Evolutionary conservation across 225 moss, liverwort and hornwort genomes (phyloP), one percentile per base, ranked within the genome.

Genomic region (Pseudisothecium myosuroides): DNA sequence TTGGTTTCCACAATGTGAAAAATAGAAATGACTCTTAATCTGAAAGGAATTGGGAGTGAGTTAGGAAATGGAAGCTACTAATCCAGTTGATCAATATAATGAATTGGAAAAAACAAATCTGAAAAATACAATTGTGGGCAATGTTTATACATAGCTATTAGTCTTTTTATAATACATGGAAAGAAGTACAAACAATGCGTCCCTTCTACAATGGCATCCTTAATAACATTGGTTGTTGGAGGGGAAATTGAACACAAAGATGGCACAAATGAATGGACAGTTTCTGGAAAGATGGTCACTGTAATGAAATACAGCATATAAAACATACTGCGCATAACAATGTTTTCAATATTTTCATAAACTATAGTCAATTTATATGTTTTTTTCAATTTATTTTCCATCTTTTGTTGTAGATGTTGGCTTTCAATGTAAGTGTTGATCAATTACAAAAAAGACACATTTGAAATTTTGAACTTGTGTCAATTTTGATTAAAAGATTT

Each of bases 201-300:
- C n/a, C 22, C 4, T 68, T 7, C 7, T n/a, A 1, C 5, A 6
- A 67, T 67, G 12, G 67, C 12, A 0, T n/a, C 37, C 1, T n/a
- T 0, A 12, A 7, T 21, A n/a, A 12, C n/a, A n/a, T 68, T 68
- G 7, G 12, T 0, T 0, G 0, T 2, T 64, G 0, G 0, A 2
- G 7, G 4, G 2, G 2, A 7, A n/a, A 67, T 6, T n/a, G 0
- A 12, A n/a, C 2, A 12, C 4, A n/a, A n/a, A n/a, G 16, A 12
- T 67, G 21, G n/a, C 6, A 66, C 37, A 66, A 37, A 11, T 20
- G 11, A 68, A 39, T 39, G 1, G 4, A 12, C 23, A n/a, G 13
- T n/a, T 68, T 12, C 4, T 12, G 2, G n/a, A 12, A 68, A n/a
- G 7, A 7, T 13, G 11, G 4, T 26, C 4, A 13, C 0, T 1